phyloP scores from a whole-genome alignment of 2,329 filamentous ascomycete species.

The Hypoxylon sp. region DNA sequence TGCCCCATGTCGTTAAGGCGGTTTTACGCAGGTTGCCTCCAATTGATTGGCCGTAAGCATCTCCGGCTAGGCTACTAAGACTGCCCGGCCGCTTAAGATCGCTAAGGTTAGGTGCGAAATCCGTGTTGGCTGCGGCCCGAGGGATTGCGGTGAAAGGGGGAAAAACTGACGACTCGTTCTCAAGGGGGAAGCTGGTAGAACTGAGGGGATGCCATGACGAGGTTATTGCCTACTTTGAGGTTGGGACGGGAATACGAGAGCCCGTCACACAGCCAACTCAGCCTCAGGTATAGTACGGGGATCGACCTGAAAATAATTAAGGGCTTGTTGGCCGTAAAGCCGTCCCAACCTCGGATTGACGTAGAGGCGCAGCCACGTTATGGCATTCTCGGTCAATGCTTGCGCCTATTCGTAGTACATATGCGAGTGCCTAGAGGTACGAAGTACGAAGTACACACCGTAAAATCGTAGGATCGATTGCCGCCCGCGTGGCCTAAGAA shows the following conservation, averaged over 20 bases:
- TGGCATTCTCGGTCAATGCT: too few species aligned
- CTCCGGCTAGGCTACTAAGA: neutral
- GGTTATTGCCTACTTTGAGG: neutral
- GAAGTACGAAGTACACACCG: neutral
- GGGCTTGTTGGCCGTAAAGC: too few species aligned
- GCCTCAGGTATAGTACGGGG: constrained; percentile 23
- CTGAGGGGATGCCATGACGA: neutral
- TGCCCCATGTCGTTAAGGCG: neutral
- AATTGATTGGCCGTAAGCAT: constrained; percentile 23
- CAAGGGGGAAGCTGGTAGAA: neutral
- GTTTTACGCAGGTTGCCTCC: constrained; percentile 23
- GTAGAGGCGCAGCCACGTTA: neutral
- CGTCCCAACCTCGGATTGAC: too few species aligned
- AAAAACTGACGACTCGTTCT: neutral
- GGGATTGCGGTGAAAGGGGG: neutral
- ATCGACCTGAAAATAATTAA: constrained; percentile 18
- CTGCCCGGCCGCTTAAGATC: too few species aligned
- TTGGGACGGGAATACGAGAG: neutral
- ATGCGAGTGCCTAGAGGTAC: too few species aligned
- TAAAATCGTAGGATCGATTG: too few species aligned
- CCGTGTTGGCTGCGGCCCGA: neutral
- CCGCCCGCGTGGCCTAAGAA: too few species aligned
- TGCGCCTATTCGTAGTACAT: too few species aligned
- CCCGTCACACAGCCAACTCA: constrained; percentile 9
- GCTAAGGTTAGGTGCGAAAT: too few species aligned